Percentiles rank a stretch among this genome's conserved stretches.
phyloP scores from a whole-genome alignment of 2,329 filamentous ascomycete species.

The Exophiala bonariae region DNA sequence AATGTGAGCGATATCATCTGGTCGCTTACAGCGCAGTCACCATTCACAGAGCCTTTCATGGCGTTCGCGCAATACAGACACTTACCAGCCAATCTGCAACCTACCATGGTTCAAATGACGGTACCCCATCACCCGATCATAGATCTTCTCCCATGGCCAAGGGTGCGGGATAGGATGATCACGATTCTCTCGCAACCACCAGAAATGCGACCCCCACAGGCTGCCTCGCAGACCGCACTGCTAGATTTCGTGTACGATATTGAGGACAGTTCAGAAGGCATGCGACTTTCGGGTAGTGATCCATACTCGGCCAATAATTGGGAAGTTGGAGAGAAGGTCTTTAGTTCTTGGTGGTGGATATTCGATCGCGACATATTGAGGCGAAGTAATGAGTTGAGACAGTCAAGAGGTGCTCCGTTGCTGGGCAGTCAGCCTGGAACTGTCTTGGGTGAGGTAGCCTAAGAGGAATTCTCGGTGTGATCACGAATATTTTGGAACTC shows the following conservation, averaged over 20 bases:
- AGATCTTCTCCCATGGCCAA: conserved; percentile 60
- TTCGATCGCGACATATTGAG: conserved; percentile 57
- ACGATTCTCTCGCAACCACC: conserved; percentile 52
- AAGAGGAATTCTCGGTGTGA: too few relatives aligned
- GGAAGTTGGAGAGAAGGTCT: conserved; percentile 61
- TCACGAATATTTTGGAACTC: too few relatives aligned
- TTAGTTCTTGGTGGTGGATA: conserved; percentile 62
- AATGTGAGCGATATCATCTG: conserved; percentile 44
- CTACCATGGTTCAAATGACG: conserved; percentile 50
- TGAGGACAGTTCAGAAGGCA: conserved; percentile 55
- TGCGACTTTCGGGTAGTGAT: conserved; percentile 52
- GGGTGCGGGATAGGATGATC: conserved; percentile 54
- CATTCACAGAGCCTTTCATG: conserved; percentile 40
- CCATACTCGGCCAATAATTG: conserved; percentile 52
- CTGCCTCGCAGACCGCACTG: conserved; percentile 49
- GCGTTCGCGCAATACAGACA: conserved; percentile 33
- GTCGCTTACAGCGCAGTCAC: conserved; percentile 48
- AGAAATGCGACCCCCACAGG: conserved; percentile 48
- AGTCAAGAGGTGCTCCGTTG: conserved; percentile 42
- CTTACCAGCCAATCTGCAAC: conserved; percentile 51
- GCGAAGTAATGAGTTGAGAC: conserved; percentile 54
- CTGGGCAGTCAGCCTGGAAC: conserved; percentile 13
- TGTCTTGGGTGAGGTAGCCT: conserved; percentile 20
- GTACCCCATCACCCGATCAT: conserved; percentile 59
- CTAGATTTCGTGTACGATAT: conserved; percentile 58